Base-by-base conservation (phyloP, 495 filamentous ascomycete species). In the Friedmanniomyces endolithicus region DNA sequence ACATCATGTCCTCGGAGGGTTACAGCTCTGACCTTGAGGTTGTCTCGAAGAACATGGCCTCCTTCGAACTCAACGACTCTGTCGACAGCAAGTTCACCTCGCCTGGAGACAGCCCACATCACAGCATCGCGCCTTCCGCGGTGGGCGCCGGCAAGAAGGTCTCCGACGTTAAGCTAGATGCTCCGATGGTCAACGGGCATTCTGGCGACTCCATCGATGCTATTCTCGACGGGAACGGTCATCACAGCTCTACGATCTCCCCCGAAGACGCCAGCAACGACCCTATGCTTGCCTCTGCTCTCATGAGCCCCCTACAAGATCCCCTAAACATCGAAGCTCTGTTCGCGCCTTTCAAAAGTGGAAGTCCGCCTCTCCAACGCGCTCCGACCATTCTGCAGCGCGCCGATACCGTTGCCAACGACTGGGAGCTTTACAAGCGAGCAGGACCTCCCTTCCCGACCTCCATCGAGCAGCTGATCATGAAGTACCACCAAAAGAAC, bases 361-460 rank as follows among this genome's bases (percentile, higher is more conserved):
- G 47, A 2, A 52, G 14, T 7, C 45, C 54, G 22, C 19, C 11
- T 11, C 25, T 55, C n/a, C 52, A 48, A 14, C 41, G 52, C 8
- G 54, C 54, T n/a, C 46, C 45, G 6, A 37, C 46, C 1, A 43
- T 51, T 25, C 17, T 50, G 46, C 17, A 50, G 45, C 11, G 24
- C 2, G 31, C 47, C 2, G 19, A 43, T n/a, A 1, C 9, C 2
- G 24, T 31, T 16, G 31, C 14, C 16, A 51, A 51, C 25, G 47
- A 56, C 17, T 60, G 57, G 57, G 57, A 60, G 53, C 27, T 55
- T 4, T 60, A 56, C 53, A 60, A 56, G 48, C 57, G 57, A 19
- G 54, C 57, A n/a, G 57, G 57, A 7, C 57, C 57, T 14, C 52
- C 25, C 22, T 60, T 56, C 43, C 57, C 57, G 3, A 22, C 53